phyloP scores from a whole-genome alignment of 208 protist genomes.

The Wallacemonas sp. region DNA sequence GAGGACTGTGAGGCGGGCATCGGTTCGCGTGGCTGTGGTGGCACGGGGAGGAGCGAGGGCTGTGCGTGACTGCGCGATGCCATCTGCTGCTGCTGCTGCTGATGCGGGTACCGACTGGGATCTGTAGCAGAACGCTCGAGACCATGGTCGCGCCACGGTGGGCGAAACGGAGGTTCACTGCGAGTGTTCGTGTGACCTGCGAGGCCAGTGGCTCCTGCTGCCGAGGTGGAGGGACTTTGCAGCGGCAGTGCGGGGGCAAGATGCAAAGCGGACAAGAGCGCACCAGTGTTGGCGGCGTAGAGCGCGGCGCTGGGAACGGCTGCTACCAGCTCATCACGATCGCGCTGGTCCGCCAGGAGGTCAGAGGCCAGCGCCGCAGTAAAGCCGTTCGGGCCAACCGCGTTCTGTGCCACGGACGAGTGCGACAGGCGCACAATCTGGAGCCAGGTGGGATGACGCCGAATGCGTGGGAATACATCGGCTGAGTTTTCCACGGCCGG shows the following conservation, averaged over 20 bases:
- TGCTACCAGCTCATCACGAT: background rate
- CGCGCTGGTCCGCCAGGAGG: background rate
- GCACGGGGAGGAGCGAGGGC: too few species aligned
- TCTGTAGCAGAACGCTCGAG: too few species aligned
- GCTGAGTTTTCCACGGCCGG: background rate
- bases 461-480: slow-evolving; percentile 31
- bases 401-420: slow-evolving; percentile 38
- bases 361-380: background rate
- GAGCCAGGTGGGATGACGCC: slow-evolving; percentile 68
- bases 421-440: slow-evolving; percentile 59
- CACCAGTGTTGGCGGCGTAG: slow-evolving; percentile 29
- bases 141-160: slow-evolving; percentile 7
- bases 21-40: too few species aligned
- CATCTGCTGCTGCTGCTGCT: background rate
- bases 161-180: background rate
- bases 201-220: background rate
- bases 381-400: slow-evolving; percentile 3
- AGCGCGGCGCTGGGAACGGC: slow-evolving; percentile 8
- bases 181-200: background rate
- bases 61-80: background rate
- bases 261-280: slow-evolving; percentile 40
- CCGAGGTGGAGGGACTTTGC: slow-evolving; percentile 21
- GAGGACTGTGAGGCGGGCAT: too few species aligned
- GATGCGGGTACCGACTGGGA: background rate
- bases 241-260: slow-evolving; percentile 41